A percentile compares a stretch with the other conserved stretches of the same genome.
Evolutionary conservation across 1,284 basidiomycete genomes (phyloP).

Genomic region (Vanrija sp.): DNA sequence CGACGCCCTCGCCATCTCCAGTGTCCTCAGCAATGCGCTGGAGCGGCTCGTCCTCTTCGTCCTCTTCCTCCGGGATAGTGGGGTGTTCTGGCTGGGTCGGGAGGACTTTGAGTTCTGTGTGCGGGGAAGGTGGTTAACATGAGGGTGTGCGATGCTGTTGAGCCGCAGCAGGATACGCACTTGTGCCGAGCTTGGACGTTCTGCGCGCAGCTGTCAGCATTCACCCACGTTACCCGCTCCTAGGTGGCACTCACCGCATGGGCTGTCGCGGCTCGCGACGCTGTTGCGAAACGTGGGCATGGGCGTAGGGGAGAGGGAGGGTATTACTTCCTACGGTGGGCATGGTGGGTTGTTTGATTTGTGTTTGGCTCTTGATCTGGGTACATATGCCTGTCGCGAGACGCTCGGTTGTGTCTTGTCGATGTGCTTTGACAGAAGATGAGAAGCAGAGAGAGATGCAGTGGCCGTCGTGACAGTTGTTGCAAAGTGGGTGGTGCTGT

Average conservation of each 20-base stretch:
- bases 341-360: constrained; percentile 10
- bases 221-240: not conserved
- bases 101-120: constrained; percentile 78
- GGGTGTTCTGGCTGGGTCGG: constrained; percentile 77
- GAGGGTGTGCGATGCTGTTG: not conserved
- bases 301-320: constrained; percentile 46
- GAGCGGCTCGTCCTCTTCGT: constrained; percentile 40
- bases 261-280: constrained; percentile 45
- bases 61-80: constrained; percentile 58
- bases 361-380: no score
- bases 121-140: not conserved
- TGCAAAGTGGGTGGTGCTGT: no score
- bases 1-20: constrained; percentile 56
- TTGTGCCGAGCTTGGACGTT: constrained; percentile 63
- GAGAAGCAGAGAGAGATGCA: not conserved
- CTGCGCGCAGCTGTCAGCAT: constrained; percentile 20
- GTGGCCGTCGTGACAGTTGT: no score
- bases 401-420: no score
- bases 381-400: no score
- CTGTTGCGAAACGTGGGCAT: constrained; percentile 17
- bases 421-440: not conserved
- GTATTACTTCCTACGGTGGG: constrained; percentile 19
- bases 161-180: constrained; percentile 20
- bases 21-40: constrained; percentile 21
- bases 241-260: constrained; percentile 37